These are phyloP conservation scores for Collybia sp. DNA, from an alignment of 768 basidiomycete genomes.

Conservation along the genomic window DNA sequence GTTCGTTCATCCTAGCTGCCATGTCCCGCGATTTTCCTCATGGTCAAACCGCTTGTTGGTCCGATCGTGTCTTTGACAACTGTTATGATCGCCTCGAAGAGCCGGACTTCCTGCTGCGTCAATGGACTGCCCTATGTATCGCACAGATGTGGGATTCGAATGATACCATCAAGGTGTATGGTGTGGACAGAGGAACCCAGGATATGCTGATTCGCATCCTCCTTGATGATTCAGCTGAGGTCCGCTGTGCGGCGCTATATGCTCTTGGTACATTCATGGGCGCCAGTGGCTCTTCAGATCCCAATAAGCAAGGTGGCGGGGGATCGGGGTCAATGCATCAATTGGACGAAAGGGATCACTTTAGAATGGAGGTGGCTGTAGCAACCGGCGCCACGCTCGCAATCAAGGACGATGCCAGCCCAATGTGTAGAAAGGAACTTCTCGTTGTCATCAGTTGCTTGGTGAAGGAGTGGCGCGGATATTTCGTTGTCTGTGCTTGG, in stretches of 20 bases:
- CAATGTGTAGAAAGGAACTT: constrained; percentile 94
- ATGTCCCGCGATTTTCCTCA: constrained; percentile 85
- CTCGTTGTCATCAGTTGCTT: constrained; percentile 88
- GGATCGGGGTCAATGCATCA: constrained; percentile 81
- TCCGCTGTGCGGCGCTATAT: constrained; percentile 86
- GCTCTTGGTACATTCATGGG: constrained; percentile 94
- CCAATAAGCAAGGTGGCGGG: constrained; percentile 68
- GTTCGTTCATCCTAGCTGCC: constrained; percentile 90
- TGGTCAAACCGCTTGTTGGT: constrained; percentile 84
- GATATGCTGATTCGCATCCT: constrained; percentile 77
- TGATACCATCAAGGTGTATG: constrained; percentile 85
- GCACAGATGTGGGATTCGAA: constrained; percentile 93
- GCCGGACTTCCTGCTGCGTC: constrained; percentile 87
- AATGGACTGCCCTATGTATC: constrained; percentile 93
- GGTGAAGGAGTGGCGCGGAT: constrained; percentile 95
- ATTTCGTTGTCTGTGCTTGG: constrained; percentile 96
- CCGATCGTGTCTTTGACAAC: constrained; percentile 78
- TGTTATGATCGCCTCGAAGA: constrained; percentile 85
- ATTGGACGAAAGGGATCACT: constrained; percentile 73
- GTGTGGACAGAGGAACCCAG: constrained; percentile 74
- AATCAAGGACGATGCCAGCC: constrained; percentile 91
- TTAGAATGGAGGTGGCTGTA: constrained; percentile 88
- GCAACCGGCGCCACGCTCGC: constrained; percentile 86
- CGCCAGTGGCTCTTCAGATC: constrained; percentile 73
- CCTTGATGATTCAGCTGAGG: constrained; percentile 87